Evolutionary conservation across 371 early-diverging fungal genomes (phyloP).

Genomic region (Mucor irregularis): DNA sequence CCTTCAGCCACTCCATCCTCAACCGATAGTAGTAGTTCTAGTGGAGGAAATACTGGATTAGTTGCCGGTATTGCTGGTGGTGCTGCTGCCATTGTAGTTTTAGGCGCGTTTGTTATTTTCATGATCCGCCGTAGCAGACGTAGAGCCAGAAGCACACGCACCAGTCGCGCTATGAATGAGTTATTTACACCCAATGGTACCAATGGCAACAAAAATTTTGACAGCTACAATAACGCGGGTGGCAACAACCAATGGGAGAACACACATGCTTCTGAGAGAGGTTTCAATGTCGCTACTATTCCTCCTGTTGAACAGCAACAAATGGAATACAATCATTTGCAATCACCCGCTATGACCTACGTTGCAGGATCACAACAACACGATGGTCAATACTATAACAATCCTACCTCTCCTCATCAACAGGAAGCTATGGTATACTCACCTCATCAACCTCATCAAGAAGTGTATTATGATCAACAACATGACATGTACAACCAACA

Average conservation of each 20-base stretch:
- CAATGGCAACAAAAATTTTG: neutral
- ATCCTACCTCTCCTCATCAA: neutral
- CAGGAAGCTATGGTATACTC: constrained; percentile 7
- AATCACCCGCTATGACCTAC: constrained; percentile 18
- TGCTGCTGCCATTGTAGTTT: constrained; percentile 10
- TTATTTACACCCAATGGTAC: constrained; percentile 23
- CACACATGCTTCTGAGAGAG: constrained; percentile 10
- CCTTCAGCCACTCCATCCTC: neutral
- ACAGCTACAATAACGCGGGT: constrained; percentile 1
- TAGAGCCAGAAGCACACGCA: constrained; percentile 11
- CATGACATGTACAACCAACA: neutral
- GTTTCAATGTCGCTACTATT: constrained; percentile 10
- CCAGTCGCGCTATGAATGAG: constrained; percentile 28
- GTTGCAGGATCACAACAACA: constrained; percentile 5
- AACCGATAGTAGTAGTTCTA: neutral
- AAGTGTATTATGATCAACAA: constrained; percentile 10
- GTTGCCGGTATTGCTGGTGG: constrained; percentile 33
- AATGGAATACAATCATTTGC: neutral
- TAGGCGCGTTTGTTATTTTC: constrained; percentile 16
- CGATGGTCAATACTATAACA: constrained; percentile 15
- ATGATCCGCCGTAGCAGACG: constrained; percentile 21
- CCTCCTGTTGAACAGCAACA: neutral
- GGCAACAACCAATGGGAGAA: neutral
- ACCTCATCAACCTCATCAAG: constrained; percentile 11
- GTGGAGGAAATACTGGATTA: constrained; percentile 7